Percentiles rank a stretch among this genome's conserved stretches.
phyloP scores from a whole-genome alignment of 208 protist species.

The Leptomonas pyrrhocoris region DNA sequence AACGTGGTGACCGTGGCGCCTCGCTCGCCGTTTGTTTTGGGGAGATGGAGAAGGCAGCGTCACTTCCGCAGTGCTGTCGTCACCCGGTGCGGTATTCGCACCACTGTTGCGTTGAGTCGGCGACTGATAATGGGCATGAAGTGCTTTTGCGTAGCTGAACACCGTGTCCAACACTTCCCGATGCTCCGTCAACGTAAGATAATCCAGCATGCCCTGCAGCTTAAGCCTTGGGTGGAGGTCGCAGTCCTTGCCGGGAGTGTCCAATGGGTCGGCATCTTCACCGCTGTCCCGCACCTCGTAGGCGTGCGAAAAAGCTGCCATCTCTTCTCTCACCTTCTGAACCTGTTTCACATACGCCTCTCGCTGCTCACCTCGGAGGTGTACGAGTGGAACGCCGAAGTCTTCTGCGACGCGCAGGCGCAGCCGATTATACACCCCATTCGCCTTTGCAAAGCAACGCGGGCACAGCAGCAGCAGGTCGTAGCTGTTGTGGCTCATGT shows the following conservation, averaged over 20 bases:
- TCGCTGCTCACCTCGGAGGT: constrained; percentile 24
- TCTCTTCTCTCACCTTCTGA: neutral
- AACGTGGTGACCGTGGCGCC: neutral
- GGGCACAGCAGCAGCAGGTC: constrained; percentile 68
- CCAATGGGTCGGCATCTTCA: neutral
- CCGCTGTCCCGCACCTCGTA: constrained; percentile 9
- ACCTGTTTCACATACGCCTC: constrained; percentile 11
- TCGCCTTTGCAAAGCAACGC: constrained; percentile 50
- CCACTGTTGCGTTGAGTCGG: neutral
- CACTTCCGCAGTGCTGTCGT: neutral
- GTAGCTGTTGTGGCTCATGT: constrained; percentile 82
- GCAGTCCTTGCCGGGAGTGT: constrained; percentile 16
- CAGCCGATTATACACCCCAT: constrained; percentile 39
- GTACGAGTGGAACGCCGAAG: constrained; percentile 53
- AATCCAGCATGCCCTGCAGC: constrained; percentile 42
- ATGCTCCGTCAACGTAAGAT: constrained; percentile 37
- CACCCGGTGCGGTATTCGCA: neutral
- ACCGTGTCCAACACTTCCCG: constrained; percentile 41
- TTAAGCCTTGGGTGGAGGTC: constrained; percentile 25
- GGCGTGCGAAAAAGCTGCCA: neutral
- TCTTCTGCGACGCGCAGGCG: constrained; percentile 32
- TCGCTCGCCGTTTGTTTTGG: neutral
- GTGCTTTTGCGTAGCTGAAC: constrained; percentile 58
- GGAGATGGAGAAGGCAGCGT: neutral
- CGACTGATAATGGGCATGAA: constrained; percentile 35